Conservation (phyloP, 305 asterid species). For the Andrographis paniculata region DNA sequence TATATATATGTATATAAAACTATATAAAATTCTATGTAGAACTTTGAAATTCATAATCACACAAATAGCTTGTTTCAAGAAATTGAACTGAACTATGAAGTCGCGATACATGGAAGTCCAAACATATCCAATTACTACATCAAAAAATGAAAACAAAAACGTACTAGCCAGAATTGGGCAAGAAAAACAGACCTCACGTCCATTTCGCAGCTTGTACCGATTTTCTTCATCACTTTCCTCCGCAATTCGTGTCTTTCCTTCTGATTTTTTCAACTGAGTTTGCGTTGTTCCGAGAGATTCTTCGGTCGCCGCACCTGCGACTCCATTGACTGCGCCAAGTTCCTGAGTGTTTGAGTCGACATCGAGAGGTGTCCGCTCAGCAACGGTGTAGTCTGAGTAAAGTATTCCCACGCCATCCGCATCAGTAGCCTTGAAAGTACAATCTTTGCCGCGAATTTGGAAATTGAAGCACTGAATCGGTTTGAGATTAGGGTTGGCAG, state of each 20-base stretch:
- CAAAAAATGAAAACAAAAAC: not conserved
- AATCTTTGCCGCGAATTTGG: slow-evolving; percentile 15
- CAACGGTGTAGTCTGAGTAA: slow-evolving; percentile 46
- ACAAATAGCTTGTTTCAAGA: no score
- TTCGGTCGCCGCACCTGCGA: slow-evolving; percentile 24
- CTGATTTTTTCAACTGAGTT: slow-evolving; percentile 22
- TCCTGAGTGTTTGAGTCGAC: slow-evolving; percentile 20
- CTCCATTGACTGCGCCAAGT: slow-evolving; percentile 22
- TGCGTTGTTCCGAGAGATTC: slow-evolving; percentile 20
- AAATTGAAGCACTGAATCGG: slow-evolving; percentile 22
- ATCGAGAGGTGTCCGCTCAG: slow-evolving; percentile 28
- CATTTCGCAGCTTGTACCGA: slow-evolving; percentile 63
- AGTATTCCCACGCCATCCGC: slow-evolving; percentile 47
- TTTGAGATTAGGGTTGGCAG: slow-evolving; percentile 30
- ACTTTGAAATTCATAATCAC: no score
- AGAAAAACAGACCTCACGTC: slow-evolving; percentile 48
- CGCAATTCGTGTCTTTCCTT: slow-evolving; percentile 21
- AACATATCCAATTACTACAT: not conserved
- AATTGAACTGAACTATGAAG: no score
- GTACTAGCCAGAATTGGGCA: not conserved
- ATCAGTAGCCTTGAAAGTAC: slow-evolving; percentile 28
- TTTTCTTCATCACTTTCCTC: slow-evolving; percentile 26
- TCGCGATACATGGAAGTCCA: not conserved
- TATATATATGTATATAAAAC: slow-evolving; percentile 1
- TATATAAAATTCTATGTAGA: no score